phyloP scores from a whole-genome alignment of 1,284 basidiomycete species.

The Entoloma clypeatum region DNA sequence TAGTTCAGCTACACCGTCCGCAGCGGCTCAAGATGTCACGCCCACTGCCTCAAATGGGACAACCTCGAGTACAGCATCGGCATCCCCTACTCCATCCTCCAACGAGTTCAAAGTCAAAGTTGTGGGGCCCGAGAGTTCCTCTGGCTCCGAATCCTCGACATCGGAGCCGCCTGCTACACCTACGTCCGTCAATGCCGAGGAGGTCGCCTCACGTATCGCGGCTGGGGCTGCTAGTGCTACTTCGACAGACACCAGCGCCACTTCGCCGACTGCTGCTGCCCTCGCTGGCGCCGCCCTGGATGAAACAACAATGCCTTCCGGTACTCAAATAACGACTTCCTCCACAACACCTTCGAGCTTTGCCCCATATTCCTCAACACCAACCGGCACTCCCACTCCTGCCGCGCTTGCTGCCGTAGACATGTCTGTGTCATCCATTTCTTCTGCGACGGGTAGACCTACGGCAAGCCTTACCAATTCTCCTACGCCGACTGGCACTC shows the following conservation, averaged over 20 bases:
- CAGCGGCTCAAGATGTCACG: slow-evolving; percentile 13
- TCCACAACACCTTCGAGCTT: too few relatives aligned
- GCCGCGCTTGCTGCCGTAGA: slow-evolving; percentile 1
- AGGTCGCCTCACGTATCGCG: slow-evolving; percentile 24
- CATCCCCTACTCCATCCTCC: slow-evolving; percentile 15
- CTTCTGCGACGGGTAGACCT: too few relatives aligned
- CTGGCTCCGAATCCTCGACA: slow-evolving; percentile 13
- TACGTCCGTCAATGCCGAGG: slow-evolving; percentile 23
- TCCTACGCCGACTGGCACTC: not conserved
- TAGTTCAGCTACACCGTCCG: slow-evolving; percentile 21
- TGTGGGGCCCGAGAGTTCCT: slow-evolving; percentile 22
- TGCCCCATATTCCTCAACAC: too few relatives aligned
- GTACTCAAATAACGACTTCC: too few relatives aligned
- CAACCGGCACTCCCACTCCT: slow-evolving; percentile 3
- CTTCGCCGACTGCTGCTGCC: slow-evolving; percentile 21
- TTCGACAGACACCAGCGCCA: slow-evolving; percentile 12
- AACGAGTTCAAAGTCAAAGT: slow-evolving; percentile 29
- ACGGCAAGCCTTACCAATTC: too few relatives aligned
- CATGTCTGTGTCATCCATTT: not conserved
- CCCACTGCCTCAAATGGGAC: slow-evolving; percentile 17
- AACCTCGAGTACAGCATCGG: slow-evolving; percentile 10
- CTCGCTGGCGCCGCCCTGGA: slow-evolving; percentile 20
- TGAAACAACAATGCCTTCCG: too few relatives aligned
- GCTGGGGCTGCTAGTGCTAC: slow-evolving; percentile 19
- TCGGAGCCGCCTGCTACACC: slow-evolving; percentile 14